Evolutionary conservation across 1,284 basidiomycete genomes (phyloP).

Genomic region (Xerocomus minutiporus): DNA sequence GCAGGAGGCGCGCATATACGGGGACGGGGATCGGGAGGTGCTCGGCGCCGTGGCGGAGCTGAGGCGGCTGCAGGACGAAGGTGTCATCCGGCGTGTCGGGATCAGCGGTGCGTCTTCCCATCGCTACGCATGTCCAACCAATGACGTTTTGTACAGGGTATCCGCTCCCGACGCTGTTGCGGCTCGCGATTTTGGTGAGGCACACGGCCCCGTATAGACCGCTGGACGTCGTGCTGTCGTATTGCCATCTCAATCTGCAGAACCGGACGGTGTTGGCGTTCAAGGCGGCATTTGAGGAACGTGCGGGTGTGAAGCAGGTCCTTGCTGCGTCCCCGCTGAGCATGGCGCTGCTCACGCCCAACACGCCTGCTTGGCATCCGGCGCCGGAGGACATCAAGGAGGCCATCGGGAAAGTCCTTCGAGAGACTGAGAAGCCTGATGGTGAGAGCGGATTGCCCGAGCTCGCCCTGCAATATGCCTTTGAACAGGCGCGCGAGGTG

Average conservation of each 20-base stretch:
- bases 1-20: slow-evolving; percentile 57
- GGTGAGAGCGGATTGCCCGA: slow-evolving; percentile 45
- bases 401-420: slow-evolving; percentile 32
- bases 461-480: slow-evolving; percentile 72
- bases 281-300: slow-evolving; percentile 54
- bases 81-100: slow-evolving; percentile 76
- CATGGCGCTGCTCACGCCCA: slow-evolving; percentile 83
- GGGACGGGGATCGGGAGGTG: slow-evolving; percentile 77
- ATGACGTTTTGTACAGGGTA: slow-evolving; percentile 49
- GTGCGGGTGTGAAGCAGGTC: slow-evolving; percentile 67
- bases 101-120: slow-evolving; percentile 63
- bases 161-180: slow-evolving; percentile 85
- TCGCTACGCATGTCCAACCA: neutral
- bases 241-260: slow-evolving; percentile 85
- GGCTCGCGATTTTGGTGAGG: slow-evolving; percentile 73
- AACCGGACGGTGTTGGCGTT: slow-evolving; percentile 66
- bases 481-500: slow-evolving; percentile 44
- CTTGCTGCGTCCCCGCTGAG: slow-evolving; percentile 85
- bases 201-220: slow-evolving; percentile 62
- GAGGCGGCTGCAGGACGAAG: slow-evolving; percentile 72
- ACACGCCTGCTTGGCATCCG: slow-evolving; percentile 82
- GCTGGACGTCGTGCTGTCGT: slow-evolving; percentile 79
- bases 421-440: slow-evolving; percentile 19
- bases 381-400: slow-evolving; percentile 53
- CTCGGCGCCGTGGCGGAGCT: slow-evolving; percentile 73